Conservation (phyloP, 2,329 filamentous ascomycete species). For the Fusarium dimerum region DNA sequence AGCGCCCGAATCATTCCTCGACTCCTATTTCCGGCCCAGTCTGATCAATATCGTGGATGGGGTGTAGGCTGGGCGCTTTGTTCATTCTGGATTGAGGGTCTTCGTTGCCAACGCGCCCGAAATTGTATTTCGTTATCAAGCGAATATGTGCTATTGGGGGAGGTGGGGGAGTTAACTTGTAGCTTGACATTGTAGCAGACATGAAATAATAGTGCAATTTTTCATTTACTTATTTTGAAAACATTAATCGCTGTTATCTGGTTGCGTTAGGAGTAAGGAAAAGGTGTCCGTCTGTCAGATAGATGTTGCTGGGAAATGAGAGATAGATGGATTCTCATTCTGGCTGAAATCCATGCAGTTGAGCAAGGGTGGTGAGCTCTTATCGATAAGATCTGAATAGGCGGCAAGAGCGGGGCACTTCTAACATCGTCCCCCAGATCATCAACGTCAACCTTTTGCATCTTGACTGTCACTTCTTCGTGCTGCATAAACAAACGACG, state of each 20-base stretch:
- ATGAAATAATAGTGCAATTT: no score
- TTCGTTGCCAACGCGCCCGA: no score
- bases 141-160: no score
- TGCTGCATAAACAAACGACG: constrained; percentile 12
- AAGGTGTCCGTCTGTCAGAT: no score
- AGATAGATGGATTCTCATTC: not conserved
- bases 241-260: no score
- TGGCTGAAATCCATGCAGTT: not conserved
- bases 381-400: constrained; percentile 26
- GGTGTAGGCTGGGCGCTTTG: not conserved
- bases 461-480: constrained; percentile 14
- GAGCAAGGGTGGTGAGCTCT: constrained; percentile 18
- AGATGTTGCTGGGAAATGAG: not conserved
- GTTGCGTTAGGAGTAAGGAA: no score
- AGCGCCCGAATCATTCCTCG: constrained; percentile 21
- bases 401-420: constrained; percentile 26
- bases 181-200: no score
- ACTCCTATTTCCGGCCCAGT: constrained; percentile 12
- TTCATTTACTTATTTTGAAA: no score
- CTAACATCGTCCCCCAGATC: constrained; percentile 6
- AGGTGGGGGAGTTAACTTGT: no score
- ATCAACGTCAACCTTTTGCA: constrained; percentile 17
- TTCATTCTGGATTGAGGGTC: no score
- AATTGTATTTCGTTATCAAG: no score
- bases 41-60: not conserved